phyloP scores from a whole-genome alignment of 1,139 yeast genomes.

The Spathaspora sp. region DNA sequence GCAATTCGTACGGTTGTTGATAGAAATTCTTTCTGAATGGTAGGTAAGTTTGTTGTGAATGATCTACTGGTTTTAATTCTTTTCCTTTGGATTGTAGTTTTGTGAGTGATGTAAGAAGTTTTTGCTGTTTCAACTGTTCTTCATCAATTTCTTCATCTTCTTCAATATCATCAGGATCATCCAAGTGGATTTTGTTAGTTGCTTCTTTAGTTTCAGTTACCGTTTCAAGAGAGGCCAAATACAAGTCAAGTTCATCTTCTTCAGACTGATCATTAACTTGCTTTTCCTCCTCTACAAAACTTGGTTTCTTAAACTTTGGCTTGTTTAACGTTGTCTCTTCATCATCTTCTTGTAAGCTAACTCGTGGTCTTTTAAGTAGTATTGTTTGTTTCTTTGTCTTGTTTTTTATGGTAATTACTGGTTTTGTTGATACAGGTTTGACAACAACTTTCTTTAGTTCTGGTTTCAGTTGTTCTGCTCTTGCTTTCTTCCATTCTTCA shows the following conservation, averaged over 20 bases:
- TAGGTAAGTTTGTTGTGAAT: slow-evolving; percentile 45
- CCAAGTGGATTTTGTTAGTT: not conserved
- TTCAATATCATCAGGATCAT: slow-evolving; percentile 16
- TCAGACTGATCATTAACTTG: slow-evolving; percentile 10
- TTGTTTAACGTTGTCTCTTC: slow-evolving; percentile 5
- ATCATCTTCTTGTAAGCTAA: slow-evolving; percentile 18
- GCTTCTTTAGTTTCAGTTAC: slow-evolving; percentile 1
- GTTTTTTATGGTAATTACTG: not conserved
- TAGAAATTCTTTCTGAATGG: slow-evolving; percentile 67
- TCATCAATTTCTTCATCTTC: slow-evolving; percentile 20
- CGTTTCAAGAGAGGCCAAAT: slow-evolving; percentile 12
- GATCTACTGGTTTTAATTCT: slow-evolving; percentile 38
- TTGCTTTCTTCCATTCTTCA: slow-evolving; percentile 42
- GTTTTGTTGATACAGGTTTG: not conserved
- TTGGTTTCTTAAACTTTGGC: slow-evolving; percentile 29
- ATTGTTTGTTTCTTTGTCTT: slow-evolving; percentile 1
- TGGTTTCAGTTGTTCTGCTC: slow-evolving; percentile 11
- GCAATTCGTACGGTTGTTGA: slow-evolving; percentile 58
- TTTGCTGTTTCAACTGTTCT: slow-evolving; percentile 23
- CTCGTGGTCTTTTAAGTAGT: slow-evolving; percentile 8
- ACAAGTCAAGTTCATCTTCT: slow-evolving; percentile 25
- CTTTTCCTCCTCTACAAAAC: slow-evolving; percentile 8
- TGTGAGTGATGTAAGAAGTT: slow-evolving; percentile 26
- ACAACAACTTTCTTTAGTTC: not conserved
- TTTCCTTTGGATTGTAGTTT: slow-evolving; percentile 38